A percentile compares a stretch with the other conserved stretches of the same genome.
phyloP scores from a whole-genome alignment of 345 rosid species.

The Raphanus raphanistrum region DNA sequence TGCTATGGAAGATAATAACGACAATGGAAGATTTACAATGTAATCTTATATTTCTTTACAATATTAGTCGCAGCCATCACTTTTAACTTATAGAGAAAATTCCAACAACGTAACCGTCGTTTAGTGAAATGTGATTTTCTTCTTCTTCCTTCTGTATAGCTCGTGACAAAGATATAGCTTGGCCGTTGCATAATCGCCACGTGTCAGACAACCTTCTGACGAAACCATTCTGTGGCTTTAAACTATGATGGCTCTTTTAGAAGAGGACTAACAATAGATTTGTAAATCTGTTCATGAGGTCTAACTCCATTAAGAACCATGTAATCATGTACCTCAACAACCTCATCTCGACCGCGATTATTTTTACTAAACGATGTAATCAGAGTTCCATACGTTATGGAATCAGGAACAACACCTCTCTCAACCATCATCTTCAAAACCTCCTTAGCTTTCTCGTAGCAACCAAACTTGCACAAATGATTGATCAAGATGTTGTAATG shows the following conservation, averaged over 20 bases:
- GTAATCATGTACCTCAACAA: slow-evolving; percentile 58
- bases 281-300: slow-evolving; percentile 49
- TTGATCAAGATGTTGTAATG: slow-evolving; percentile 60
- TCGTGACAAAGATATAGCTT: slow-evolving; percentile 27
- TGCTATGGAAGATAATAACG: neutral
- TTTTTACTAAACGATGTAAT: slow-evolving; percentile 45
- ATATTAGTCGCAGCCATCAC: neutral
- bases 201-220: slow-evolving; percentile 2
- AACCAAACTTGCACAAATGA: slow-evolving; percentile 56
- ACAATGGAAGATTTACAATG: neutral
- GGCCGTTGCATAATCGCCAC: slow-evolving; percentile 28
- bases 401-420: slow-evolving; percentile 50
- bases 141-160: neutral
- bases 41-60: neutral
- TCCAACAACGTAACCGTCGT: neutral
- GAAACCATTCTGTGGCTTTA: neutral
- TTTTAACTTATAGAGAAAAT: neutral
- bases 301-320: slow-evolving; percentile 59
- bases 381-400: slow-evolving; percentile 46
- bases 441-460: slow-evolving; percentile 52
- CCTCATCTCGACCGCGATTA: slow-evolving; percentile 44
- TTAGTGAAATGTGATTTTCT: neutral
- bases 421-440: slow-evolving; percentile 45
- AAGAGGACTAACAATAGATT: slow-evolving; percentile 46
- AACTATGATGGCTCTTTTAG: slow-evolving; percentile 13